Evolutionary conservation across 352 stramenopile genomes (phyloP), one percentile per base, ranked within the genome.

Genomic region (Phytopythium oedochilum): DNA sequence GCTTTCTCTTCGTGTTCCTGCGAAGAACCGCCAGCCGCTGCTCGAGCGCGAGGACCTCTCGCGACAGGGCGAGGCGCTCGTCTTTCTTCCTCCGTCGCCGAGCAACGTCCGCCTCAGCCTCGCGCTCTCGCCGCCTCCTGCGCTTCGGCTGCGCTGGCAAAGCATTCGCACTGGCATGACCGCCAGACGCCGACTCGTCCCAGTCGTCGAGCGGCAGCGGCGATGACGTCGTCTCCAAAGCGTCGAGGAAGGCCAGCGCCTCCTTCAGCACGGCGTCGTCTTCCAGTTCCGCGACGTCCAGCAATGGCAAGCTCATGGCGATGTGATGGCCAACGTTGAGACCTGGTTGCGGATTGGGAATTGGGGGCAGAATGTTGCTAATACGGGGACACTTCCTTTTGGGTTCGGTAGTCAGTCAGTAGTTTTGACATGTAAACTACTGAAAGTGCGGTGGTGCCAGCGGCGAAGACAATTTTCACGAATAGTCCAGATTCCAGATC

Each of bases 241-340:
- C 47, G 38, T 71, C 64, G 22, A 71, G 61, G 17, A 68, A 71
- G 28, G 64, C 64, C 35, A 71, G 34, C 14, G 60, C 60, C 54
- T 64, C 64, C 14, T 57, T 53, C 15, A 71, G 50, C 7, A 61
- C 66, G 23, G 55, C 64, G 26, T 59, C 15, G 32, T 67, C 59
- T 6, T 71, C 55, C 2, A 10, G 38, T 26, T 57, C 63, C 17
- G 35, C 35, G 6, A 52, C 43, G 5, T 68, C 59, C 14, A 64
- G 25, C 12, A 64, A 38, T 5, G 31, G 23, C 25, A 46, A 29
- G 10, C n/a, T 46, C 59, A 63, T 63, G 3, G 11, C 36, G 23
- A 34, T 12, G 26, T 26, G 48, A 34, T n/a, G n/a, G n/a, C 5
- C 29, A 34, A 34, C 10, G 29, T 34, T 5, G 29, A 34, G 29